Evolutionary conservation across 2,329 filamentous ascomycete genomes (phyloP), one percentile per base, ranked within the genome.

Genomic region (Fusarium ramigenum): DNA sequence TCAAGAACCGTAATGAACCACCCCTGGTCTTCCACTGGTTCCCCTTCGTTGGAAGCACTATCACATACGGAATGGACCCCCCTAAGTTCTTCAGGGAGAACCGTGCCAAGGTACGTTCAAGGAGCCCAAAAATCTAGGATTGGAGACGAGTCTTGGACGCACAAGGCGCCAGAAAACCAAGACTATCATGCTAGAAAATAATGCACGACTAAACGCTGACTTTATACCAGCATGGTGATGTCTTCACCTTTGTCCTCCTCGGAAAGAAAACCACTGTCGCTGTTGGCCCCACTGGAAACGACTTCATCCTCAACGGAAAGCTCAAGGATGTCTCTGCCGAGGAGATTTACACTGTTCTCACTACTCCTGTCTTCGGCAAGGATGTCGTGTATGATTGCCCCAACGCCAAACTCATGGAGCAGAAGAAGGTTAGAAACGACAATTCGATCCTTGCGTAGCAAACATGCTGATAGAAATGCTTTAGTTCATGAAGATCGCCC

Each of bases 11-110:
- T 58, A 93, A 95, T 81, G 93, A 95, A 81, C 93, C 93, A 36
- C 93, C 93, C 2, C 77, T 95, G 65, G 93, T 96, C 70, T 96
- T 95, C 82, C 92, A 94, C 82, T 93, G 90, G 89, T 87, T 96
- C 79, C 93, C 93, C 66, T 84, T 97, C 75, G 88, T 99, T 78
- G 96, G 96, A 73, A 98, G 92, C 85, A 98, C 96, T 68, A 87
- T 98, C 78, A 93, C 90, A 49, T 99, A 98, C 84, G 96, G 96
- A 82, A 98, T 98, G 84, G 94, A 98, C 79, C 96, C 96, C 21
- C 95, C 94, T 79, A 87, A 86, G 58, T 98, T 98, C 88, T 97
- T 98, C 86, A 87, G 77, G 89, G 91, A 87, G 81, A 89, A 89
- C 83, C 91, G 91, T 77, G 87, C 89, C 78, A 97, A 97, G 91